Evolutionary conservation across 441 rosid species (phyloP).

Genomic region (Bruguiera hainesii): DNA sequence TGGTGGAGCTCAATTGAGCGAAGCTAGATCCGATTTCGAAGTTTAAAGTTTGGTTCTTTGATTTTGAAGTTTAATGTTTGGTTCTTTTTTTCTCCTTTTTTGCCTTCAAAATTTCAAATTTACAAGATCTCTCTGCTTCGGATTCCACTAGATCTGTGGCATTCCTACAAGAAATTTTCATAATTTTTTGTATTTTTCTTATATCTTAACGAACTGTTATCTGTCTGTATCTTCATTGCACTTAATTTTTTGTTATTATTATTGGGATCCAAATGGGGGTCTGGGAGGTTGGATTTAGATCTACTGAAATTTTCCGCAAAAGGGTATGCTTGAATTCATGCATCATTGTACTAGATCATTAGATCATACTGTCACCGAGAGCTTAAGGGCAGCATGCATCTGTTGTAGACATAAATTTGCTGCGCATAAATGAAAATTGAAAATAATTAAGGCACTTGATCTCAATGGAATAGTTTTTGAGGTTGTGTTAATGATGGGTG

Average conservation of each 20-base stretch:
- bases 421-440: not conserved
- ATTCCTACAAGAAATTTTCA: not conserved
- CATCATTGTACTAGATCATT: too few relatives aligned
- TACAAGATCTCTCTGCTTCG: not conserved
- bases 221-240: not conserved
- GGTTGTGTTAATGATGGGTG: not conserved
- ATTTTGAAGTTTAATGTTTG: not conserved
- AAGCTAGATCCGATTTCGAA: not conserved
- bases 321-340: too few relatives aligned
- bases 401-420: too few relatives aligned
- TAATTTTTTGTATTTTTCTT: not conserved
- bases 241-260: not conserved
- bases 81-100: not conserved
- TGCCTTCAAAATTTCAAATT: not conserved
- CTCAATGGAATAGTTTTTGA: too few relatives aligned
- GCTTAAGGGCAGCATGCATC: too few relatives aligned
- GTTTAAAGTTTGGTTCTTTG: not conserved
- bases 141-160: constrained; percentile 1
- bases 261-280: not conserved
- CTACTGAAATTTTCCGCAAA: not conserved
- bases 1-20: not conserved
- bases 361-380: too few relatives aligned
- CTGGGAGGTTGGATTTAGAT: not conserved
- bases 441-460: too few relatives aligned
- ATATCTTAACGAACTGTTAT: constrained; percentile 1